phyloP scores from a whole-genome alignment of 169 alveolate genomes.

The Plasmodium malariae region DNA sequence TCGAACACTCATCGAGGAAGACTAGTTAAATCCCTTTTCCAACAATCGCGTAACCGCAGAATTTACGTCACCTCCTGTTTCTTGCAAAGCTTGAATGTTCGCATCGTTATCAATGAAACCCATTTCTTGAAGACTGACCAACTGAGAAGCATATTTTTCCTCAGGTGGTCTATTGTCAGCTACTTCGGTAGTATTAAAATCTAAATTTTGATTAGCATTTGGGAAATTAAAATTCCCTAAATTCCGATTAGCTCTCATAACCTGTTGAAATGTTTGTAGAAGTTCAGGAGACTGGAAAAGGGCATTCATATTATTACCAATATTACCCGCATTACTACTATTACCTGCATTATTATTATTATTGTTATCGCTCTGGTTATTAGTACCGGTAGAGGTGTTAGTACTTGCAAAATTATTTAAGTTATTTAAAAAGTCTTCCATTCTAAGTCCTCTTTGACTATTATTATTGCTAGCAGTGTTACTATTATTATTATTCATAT shows the following conservation, averaged over 20 bases:
- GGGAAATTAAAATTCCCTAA: constrained; percentile 64
- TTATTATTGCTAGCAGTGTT: constrained; percentile 2
- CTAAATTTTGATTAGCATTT: constrained; percentile 12
- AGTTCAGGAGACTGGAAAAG: constrained; percentile 73
- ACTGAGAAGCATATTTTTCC: constrained; percentile 91
- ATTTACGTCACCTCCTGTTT: constrained; percentile 95
- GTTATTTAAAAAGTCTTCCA: constrained; percentile 66
- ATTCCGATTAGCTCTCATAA: constrained; percentile 58
- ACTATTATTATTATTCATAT: constrained; percentile 40
- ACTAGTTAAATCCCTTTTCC: constrained; percentile 87
- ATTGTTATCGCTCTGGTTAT: not conserved
- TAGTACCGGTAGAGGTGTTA: constrained; percentile 19
- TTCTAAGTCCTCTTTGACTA: constrained; percentile 29
- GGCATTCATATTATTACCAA: constrained; percentile 31
- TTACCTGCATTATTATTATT: not conserved
- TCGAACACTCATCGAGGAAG: too few species aligned
- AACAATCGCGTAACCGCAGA: constrained; percentile 94
- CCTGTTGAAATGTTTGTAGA: constrained; percentile 65
- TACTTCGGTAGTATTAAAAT: constrained; percentile 63
- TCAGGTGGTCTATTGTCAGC: constrained; percentile 86
- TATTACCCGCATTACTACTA: constrained; percentile 4
- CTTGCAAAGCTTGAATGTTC: constrained; percentile 92
- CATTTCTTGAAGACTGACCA: constrained; percentile 94
- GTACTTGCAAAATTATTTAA: constrained; percentile 32
- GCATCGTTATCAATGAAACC: constrained; percentile 95